Base-by-base conservation (phyloP, 2,329 filamentous ascomycete genomes). In the Sporothrix euskadiensis region DNA sequence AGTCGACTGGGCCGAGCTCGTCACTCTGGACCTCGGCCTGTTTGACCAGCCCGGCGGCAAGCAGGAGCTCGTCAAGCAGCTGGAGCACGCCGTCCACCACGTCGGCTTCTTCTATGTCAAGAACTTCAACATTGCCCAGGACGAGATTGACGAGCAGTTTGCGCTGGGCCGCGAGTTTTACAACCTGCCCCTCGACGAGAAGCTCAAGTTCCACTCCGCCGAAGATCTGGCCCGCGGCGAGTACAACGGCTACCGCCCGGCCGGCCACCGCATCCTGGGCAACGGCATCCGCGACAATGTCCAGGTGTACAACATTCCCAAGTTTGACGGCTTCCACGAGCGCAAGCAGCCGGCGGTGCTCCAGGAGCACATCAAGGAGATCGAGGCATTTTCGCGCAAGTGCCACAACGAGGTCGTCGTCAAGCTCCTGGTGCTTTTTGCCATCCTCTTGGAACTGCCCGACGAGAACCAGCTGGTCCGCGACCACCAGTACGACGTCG, bases 271-370 rank as follows among this genome's bases (percentile, higher is more conserved):
- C 56, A 71, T 73, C 14, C 73, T 77, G 14, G 75, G 74, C 49
- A 77, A 77, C 1, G 82, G 84, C 2, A 79, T 84, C 71, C 81
- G 77, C 22, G 88, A 90, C 76, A 89, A 89, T 74, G 82, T 88
- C 41, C 85, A 90, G 76, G 85, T 89, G 0, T 89, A 86, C 81
- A 89, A 89, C 77, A 85, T 89, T 8, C 86, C 87, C 71, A 90
- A 90, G 75, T 89, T 88, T 75, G 83, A 83, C n/a, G 79, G 81
- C 3, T 78, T 83, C 73, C 83, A 85, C 76, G 77, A 81, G n/a
- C 82, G 84, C 9, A 75, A 79, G 16, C 85, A 87, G 12, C 85
- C 85, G 0, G 78, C 82, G 0, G 76, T 88, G 0, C 78, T 90
- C 0, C 78, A 82, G 52, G 81, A 84, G 0, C 81, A 88, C 74